Conservation (phyloP, 225 moss, liverwort and hornwort species). For the Rhytidiadelphus loreus region DNA sequence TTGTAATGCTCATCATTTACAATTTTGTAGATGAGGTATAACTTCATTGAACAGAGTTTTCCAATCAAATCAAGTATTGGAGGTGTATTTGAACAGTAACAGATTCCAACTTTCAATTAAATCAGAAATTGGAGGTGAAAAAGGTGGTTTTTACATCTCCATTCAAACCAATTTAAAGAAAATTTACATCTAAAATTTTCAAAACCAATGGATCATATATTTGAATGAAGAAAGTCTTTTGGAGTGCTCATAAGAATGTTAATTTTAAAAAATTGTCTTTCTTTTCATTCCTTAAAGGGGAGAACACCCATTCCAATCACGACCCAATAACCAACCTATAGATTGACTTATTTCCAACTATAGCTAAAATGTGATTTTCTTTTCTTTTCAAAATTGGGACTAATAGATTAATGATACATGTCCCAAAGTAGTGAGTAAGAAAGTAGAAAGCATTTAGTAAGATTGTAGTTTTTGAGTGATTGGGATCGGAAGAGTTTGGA, state of each 20-base stretch:
- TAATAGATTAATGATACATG: too few species aligned
- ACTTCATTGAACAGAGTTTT: background rate
- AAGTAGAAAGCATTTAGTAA: too few species aligned
- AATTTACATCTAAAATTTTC: background rate
- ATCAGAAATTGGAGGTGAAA: fast-evolving
- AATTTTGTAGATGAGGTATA: background rate
- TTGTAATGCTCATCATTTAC: background rate
- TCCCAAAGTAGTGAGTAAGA: too few species aligned
- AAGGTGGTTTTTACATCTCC: fast-evolving
- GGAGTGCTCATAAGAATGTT: fast-evolving
- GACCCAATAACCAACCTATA: too few species aligned
- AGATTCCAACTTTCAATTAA: background rate
- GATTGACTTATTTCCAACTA: too few species aligned
- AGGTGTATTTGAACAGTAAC: background rate
- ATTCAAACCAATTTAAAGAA: background rate
- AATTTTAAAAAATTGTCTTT: too few species aligned
- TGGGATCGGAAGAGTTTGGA: too few species aligned
- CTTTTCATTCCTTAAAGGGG: too few species aligned
- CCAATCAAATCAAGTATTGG: background rate
- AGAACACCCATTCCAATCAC: too few species aligned
- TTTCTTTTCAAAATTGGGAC: too few species aligned
- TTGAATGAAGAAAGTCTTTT: background rate
- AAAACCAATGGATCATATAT: background rate
- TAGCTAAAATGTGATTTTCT: too few species aligned
- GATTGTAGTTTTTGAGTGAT: too few species aligned